These are phyloP conservation scores for Aspergillus saccharolyticus DNA, from an alignment of 495 filamentous ascomycete genomes.

Conservation along the genomic window DNA sequence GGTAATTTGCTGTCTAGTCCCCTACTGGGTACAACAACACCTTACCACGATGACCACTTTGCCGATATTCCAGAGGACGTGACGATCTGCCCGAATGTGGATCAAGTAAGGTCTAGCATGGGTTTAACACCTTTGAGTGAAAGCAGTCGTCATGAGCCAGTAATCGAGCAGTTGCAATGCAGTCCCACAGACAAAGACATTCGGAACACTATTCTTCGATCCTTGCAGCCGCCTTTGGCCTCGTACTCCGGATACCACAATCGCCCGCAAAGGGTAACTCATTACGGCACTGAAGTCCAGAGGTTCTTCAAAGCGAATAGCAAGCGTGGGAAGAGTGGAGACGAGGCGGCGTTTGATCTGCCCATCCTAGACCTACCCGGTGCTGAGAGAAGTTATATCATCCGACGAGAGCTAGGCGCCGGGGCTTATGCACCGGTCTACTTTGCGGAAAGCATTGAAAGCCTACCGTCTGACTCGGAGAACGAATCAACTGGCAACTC, in stretches of 20 bases:
- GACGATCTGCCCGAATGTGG: slow-evolving; percentile 44
- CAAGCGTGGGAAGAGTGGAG: slow-evolving; percentile 55
- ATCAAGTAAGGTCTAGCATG: slow-evolving; percentile 31
- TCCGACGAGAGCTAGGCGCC: slow-evolving; percentile 84
- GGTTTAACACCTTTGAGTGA: slow-evolving; percentile 19
- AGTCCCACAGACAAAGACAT: slow-evolving; percentile 78
- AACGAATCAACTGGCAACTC: slow-evolving; percentile 26
- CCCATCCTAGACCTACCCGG: slow-evolving; percentile 66
- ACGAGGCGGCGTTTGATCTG: slow-evolving; percentile 49
- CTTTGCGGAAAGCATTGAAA: slow-evolving; percentile 68
- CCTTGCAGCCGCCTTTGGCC: slow-evolving; percentile 62
- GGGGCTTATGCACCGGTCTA: slow-evolving; percentile 96
- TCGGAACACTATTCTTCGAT: slow-evolving; percentile 66
- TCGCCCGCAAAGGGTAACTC: slow-evolving; percentile 51
- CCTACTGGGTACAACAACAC: slow-evolving; percentile 21
- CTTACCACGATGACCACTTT: slow-evolving; percentile 27
- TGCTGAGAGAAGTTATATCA: slow-evolving; percentile 56
- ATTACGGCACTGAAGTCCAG: slow-evolving; percentile 66
- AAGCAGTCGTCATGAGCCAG: slow-evolving; percentile 42
- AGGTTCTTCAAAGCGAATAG: slow-evolving; percentile 66
- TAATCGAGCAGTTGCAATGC: slow-evolving; percentile 77
- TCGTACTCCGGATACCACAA: slow-evolving; percentile 75
- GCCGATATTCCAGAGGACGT: slow-evolving; percentile 34
- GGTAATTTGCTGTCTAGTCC: slow-evolving; percentile 35
- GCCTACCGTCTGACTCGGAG: slow-evolving; percentile 45